Evolutionary conservation across 129 eudicot genomes (phyloP).

Genomic region (carrot (Daucus carota)): DH1_v3.0 NC_030383.2:61661001-61661500

Average conservation of each 20-base stretch:
- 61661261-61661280: not conserved
- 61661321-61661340: too few relatives aligned
- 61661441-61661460: too few relatives aligned
- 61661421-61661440: too few relatives aligned
- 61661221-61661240: constrained; percentile 74
- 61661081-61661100: not conserved
- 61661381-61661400: too few relatives aligned
- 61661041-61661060: not conserved
- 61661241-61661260: constrained; percentile 22
- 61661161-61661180: constrained; percentile 60
- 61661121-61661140: constrained; percentile 31
- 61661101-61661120: not conserved
- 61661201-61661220: constrained; percentile 51
- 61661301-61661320: not conserved
- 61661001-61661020: too few relatives aligned
- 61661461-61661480: too few relatives aligned
- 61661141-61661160: constrained; percentile 68
- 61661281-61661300: not conserved
- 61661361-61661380: too few relatives aligned
- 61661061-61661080: not conserved
- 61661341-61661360: not conserved
- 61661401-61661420: too few relatives aligned
- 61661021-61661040: too few relatives aligned
- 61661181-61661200: constrained; percentile 59
- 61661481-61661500: too few relatives aligned